A percentile compares a stretch with the other conserved stretches of the same genome.
phyloP scores from a whole-genome alignment of 2,329 filamentous ascomycete species.

The Alternaria angustiovoidea region DNA sequence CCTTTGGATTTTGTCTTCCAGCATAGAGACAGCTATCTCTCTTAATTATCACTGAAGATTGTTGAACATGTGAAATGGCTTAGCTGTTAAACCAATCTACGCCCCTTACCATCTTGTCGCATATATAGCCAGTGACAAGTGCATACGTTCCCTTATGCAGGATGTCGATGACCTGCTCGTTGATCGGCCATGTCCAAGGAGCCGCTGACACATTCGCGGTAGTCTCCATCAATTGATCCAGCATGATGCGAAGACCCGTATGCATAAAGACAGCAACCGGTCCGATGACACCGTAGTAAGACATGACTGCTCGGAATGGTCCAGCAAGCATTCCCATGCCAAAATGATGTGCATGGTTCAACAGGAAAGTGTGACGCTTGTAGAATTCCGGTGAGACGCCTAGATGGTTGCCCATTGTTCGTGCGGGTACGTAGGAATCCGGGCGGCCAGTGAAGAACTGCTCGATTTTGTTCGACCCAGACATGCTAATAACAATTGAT shows the following conservation, averaged over 20 bases:
- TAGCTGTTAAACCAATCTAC: constrained; percentile 29
- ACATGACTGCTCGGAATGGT: constrained; percentile 37
- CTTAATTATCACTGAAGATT: neutral
- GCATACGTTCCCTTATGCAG: constrained; percentile 42
- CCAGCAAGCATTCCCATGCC: constrained; percentile 42
- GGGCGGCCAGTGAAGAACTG: constrained; percentile 40
- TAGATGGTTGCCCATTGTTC: constrained; percentile 39
- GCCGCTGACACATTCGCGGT: constrained; percentile 37
- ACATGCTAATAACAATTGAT: constrained; percentile 33
- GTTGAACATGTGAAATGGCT: neutral
- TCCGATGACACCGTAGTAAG: constrained; percentile 43
- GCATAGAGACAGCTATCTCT: neutral
- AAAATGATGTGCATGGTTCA: constrained; percentile 41
- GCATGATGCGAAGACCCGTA: constrained; percentile 36
- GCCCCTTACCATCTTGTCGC: constrained; percentile 27
- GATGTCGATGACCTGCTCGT: constrained; percentile 44
- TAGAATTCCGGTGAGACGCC: constrained; percentile 25
- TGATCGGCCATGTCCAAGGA: constrained; percentile 47
- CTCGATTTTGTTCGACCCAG: constrained; percentile 38
- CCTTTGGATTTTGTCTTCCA: neutral
- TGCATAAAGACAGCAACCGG: constrained; percentile 42
- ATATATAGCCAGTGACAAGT: constrained; percentile 38
- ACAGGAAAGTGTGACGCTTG: constrained; percentile 23
- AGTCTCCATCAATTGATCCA: constrained; percentile 45
- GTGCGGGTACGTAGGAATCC: constrained; percentile 43